phyloP scores from a whole-genome alignment of 495 filamentous ascomycete species.

The Hamigera avellanea region DNA sequence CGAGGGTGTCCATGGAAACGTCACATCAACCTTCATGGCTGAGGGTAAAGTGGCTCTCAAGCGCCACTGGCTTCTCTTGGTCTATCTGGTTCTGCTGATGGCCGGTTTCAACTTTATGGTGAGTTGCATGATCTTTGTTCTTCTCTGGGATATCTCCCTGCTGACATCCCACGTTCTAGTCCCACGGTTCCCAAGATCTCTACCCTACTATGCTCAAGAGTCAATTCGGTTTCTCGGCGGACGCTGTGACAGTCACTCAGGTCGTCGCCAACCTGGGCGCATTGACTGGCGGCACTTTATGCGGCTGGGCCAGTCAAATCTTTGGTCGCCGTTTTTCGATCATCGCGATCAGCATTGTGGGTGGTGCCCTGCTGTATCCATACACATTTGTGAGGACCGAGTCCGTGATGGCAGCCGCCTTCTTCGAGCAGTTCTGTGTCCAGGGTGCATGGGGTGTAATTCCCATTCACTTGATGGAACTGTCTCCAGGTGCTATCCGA shows the following conservation, averaged over 20 bases:
- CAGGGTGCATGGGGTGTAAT: constrained; percentile 81
- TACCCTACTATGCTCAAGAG: constrained; percentile 77
- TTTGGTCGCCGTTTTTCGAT: constrained; percentile 76
- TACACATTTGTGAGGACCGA: constrained; percentile 58
- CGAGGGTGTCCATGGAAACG: constrained; percentile 29
- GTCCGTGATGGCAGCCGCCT: constrained; percentile 67
- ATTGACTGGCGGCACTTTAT: constrained; percentile 60
- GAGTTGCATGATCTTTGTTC: constrained; percentile 4
- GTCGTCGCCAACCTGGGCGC: constrained; percentile 79
- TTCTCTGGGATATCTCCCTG: background rate
- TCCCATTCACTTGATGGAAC: constrained; percentile 79
- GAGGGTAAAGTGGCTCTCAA: constrained; percentile 69
- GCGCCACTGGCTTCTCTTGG: constrained; percentile 66
- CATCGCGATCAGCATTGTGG: constrained; percentile 63
- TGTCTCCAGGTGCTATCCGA: constrained; percentile 68
- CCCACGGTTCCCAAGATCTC: constrained; percentile 83
- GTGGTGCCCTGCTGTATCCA: constrained; percentile 70
- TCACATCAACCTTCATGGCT: constrained; percentile 50
- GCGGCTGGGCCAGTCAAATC: constrained; percentile 70
- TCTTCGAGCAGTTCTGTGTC: constrained; percentile 86
- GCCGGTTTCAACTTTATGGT: constrained; percentile 87
- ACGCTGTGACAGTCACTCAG: constrained; percentile 72
- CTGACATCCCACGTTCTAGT: constrained; percentile 24
- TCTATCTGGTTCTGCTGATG: constrained; percentile 78
- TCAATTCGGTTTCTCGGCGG: constrained; percentile 60